These are phyloP conservation scores for Persicaria tinctoria DNA, from an alignment of 148 eudicot species.

Conservation along the genomic window DNA sequence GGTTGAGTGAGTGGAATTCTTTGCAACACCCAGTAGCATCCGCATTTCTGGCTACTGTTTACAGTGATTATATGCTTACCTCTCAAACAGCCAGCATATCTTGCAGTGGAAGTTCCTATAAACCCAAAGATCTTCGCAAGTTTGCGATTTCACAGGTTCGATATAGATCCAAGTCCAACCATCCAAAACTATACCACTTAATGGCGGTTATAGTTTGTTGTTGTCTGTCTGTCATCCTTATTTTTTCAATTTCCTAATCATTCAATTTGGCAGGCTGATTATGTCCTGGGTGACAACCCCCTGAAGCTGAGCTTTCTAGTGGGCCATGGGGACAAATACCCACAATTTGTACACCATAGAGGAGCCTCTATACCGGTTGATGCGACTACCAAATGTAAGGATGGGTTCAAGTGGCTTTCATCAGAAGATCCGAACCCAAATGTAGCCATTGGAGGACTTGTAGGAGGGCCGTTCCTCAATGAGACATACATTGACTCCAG, in stretches of 20 bases:
- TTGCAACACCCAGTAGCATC: conserved; percentile 87
- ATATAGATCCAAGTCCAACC: neutral
- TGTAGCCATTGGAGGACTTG: conserved; percentile 70
- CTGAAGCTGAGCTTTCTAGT: conserved; percentile 77
- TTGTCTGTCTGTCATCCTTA: neutral
- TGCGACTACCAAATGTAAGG: conserved; percentile 43
- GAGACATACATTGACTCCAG: conserved; percentile 61
- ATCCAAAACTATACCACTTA: neutral
- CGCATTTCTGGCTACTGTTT: conserved; percentile 74
- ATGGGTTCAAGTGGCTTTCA: conserved; percentile 58
- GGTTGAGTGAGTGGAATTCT: conserved; percentile 87
- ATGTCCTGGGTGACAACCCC: conserved; percentile 78
- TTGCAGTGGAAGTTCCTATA: conserved; percentile 46
- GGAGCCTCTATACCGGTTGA: conserved; percentile 86
- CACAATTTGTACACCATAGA: conserved; percentile 75
- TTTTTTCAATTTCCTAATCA: neutral
- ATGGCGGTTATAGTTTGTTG: neutral
- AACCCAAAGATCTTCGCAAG: conserved; percentile 59
- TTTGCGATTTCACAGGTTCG: conserved; percentile 81
- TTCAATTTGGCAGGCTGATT: conserved; percentile 48
- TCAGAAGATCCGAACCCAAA: conserved; percentile 70
- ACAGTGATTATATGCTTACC: conserved; percentile 87
- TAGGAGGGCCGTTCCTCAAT: conserved; percentile 75
- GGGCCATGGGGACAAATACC: conserved; percentile 78
- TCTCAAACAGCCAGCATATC: conserved; percentile 47